Conservation (phyloP, 2,329 filamentous ascomycete genomes). For the Grosmannia huntii region DNA sequence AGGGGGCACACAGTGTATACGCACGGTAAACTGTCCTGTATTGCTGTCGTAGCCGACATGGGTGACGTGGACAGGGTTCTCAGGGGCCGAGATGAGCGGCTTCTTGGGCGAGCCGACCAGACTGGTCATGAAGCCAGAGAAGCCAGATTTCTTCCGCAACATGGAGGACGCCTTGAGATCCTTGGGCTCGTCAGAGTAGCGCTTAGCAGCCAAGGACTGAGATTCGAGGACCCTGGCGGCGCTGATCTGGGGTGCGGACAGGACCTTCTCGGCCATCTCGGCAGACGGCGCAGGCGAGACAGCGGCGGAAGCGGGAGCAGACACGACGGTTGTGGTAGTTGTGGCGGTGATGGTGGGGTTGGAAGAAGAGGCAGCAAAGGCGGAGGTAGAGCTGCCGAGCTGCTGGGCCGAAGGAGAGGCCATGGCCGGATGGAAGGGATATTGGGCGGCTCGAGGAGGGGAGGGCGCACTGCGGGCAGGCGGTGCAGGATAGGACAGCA, state of each 20-base stretch:
- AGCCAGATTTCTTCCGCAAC: slow-evolving; percentile 73
- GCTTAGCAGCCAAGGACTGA: slow-evolving; percentile 45
- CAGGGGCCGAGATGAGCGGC: slow-evolving; percentile 90
- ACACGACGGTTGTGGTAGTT: slow-evolving; percentile 1
- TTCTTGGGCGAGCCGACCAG: slow-evolving; percentile 74
- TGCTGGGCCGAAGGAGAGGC: background rate
- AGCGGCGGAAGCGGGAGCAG: slow-evolving; percentile 7
- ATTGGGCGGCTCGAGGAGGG: slow-evolving; percentile 12
- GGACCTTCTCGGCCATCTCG: slow-evolving; percentile 32
- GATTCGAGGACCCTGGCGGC: slow-evolving; percentile 25
- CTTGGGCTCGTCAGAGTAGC: slow-evolving; percentile 67
- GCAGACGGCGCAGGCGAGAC: slow-evolving; percentile 8
- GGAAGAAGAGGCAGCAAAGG: background rate
- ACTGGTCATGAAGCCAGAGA: slow-evolving; percentile 79
- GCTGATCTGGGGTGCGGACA: slow-evolving; percentile 17
- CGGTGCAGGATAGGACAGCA: background rate
- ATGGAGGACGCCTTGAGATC: slow-evolving; percentile 45
- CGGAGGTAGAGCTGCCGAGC: background rate
- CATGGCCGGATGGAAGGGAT: slow-evolving; percentile 3
- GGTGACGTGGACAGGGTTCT: slow-evolving; percentile 95
- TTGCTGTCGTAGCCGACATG: slow-evolving; percentile 96
- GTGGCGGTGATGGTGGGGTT: slow-evolving; percentile 9
- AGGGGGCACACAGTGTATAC: slow-evolving; percentile 20
- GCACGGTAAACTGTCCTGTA: slow-evolving; percentile 90
- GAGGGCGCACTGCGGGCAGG: slow-evolving; percentile 17